A percentile compares a stretch with the other conserved stretches of the same genome.
phyloP scores from a whole-genome alignment of 2,329 filamentous ascomycete genomes.

The Verticillium longisporum region DNA sequence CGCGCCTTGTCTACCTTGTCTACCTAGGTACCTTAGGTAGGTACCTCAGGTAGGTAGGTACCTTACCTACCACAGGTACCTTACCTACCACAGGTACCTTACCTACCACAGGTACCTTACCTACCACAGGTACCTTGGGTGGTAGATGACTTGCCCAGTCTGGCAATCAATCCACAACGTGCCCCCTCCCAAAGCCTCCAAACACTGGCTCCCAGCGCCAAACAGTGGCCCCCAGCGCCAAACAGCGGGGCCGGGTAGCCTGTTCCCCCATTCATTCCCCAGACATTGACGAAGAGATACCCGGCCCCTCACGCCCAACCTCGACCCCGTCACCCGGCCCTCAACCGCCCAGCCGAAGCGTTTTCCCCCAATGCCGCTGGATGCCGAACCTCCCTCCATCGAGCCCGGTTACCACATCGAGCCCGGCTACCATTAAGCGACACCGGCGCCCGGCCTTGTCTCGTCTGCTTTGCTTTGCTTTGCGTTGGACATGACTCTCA shows the following conservation, averaged over 20 bases:
- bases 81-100: no score
- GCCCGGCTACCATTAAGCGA: conserved; percentile 2
- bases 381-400: conserved; percentile 11
- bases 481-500: no score
- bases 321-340: not conserved
- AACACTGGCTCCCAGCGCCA: no score
- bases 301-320: conserved; percentile 2
- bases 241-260: conserved; percentile 9
- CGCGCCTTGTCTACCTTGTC: no score
- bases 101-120: no score
- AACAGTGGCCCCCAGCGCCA: conserved; percentile 2
- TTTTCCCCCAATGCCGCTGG: conserved; percentile 7
- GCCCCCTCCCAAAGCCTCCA: no score
- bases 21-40: no score
- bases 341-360: conserved; percentile 5
- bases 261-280: not conserved
- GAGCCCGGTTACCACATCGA: no score
- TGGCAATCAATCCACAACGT: not conserved
- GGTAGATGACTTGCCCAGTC: not conserved
- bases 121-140: not conserved
- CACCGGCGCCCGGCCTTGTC: not conserved
- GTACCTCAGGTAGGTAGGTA: no score
- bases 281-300: conserved; percentile 4
- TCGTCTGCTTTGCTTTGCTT: no score
- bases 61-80: no score